Base-by-base conservation (phyloP, 345 rosid genomes). In the Citrus cavaleriei region DNA sequence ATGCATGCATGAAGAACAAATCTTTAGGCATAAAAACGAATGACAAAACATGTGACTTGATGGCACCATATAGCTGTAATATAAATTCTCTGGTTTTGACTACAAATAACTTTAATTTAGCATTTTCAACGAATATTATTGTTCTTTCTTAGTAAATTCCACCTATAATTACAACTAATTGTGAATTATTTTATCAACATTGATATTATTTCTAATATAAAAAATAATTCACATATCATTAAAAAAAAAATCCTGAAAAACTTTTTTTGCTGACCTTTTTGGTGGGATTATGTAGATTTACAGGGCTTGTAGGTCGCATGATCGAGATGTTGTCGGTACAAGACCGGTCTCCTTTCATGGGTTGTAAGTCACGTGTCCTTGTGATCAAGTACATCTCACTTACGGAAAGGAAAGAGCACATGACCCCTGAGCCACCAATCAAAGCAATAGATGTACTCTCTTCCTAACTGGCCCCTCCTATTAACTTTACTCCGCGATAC, bases 341-440 rank as follows among this genome's bases (percentile, higher is more conserved):
- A 68, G 38, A 28, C 5, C 7, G 40, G 38, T 10, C 58, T 10
- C 28, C 21, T 18, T 54, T 51, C 34, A 9, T 62, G 27, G 32
- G 58, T 78, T 60, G 75, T 38, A 67, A 67, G 77, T 68, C 85
- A 80, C 74, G 82, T 75, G 86, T 24, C n/a, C n/a, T 42, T 54
- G 51, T 30, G 75, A 82, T 74, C 79, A 28, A 46, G 80, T 77
- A 77, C 78, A 49, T 83, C 77, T 64, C 79, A 62, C 77, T 38
- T 55, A 69, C 65, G 70, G 73, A 77, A 55, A 38, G 30, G 32
- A 70, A 74, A 83, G 30, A 4, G 59, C 58, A 25, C 57, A 5
- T 6, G 81, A 68, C 1, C 77, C 72, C 67, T 7, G 70, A 5
- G 1, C 21, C 24, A 7, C 74, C 78, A 70, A 74, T 57, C 81